phyloP scores from a whole-genome alignment of 495 filamentous ascomycete genomes.

The Cryomyces minteri region DNA sequence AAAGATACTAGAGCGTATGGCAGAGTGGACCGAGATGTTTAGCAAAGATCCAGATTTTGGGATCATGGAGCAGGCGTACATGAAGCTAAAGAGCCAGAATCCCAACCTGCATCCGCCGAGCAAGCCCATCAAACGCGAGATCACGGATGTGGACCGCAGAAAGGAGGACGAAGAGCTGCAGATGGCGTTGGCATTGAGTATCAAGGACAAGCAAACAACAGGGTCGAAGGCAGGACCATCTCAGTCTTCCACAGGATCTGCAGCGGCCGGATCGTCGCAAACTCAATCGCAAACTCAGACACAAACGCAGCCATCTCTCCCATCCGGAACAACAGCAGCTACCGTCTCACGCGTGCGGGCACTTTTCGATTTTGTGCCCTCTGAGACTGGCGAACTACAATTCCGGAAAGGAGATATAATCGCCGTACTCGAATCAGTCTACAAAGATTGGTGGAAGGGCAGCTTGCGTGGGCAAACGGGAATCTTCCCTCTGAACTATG shows the following conservation, averaged over 20 bases:
- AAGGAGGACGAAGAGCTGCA: constrained; percentile 97
- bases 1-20: constrained; percentile 93
- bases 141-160: constrained; percentile 76
- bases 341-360: constrained; percentile 90
- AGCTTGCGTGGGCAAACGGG: constrained; percentile 85
- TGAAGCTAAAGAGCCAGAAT: constrained; percentile 69
- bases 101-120: constrained; percentile 84
- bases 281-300: constrained; percentile 14
- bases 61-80: constrained; percentile 93
- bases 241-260: constrained; percentile 1
- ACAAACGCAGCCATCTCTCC: constrained; percentile 28
- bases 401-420: constrained; percentile 97
- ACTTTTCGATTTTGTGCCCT: constrained; percentile 84
- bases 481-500: constrained; percentile 97
- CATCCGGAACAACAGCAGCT: constrained; percentile 76
- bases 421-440: constrained; percentile 90
- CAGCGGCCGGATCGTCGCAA: constrained; percentile 14
- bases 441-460: constrained; percentile 99
- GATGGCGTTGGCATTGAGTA: constrained; percentile 80
- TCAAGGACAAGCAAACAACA: constrained; percentile 53
- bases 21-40: constrained; percentile 93
- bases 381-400: constrained; percentile 83
- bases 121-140: constrained; percentile 76
- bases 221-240: not conserved
- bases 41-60: constrained; percentile 76